phyloP scores from a whole-genome alignment of 257 asterid species.

The Solanum chilense region DNA sequence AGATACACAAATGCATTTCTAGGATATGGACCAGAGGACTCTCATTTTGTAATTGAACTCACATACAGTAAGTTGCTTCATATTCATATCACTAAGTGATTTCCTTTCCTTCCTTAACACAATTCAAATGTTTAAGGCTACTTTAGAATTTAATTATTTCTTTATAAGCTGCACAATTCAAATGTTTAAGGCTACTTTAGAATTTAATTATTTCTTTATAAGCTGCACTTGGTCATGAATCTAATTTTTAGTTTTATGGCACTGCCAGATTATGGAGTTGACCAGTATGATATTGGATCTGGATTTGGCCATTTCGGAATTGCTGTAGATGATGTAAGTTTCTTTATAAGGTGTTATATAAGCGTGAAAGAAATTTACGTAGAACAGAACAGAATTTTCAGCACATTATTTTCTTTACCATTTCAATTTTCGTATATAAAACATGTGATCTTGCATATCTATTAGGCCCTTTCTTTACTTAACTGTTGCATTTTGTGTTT shows the following conservation, averaged over 20 bases:
- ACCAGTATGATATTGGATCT: conserved; percentile 79
- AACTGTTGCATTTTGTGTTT: not conserved
- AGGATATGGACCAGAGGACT: conserved; percentile 97
- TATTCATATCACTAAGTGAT: not conserved
- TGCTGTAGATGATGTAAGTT: conserved; percentile 95
- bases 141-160: not conserved
- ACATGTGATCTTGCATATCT: not conserved
- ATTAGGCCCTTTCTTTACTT: not conserved
- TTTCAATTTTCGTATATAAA: not conserved
- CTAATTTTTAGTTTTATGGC: conserved; percentile 10
- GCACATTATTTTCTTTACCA: not conserved
- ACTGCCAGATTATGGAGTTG: conserved; percentile 85
- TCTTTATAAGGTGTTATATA: not conserved
- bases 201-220: not conserved
- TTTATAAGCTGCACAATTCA: not conserved
- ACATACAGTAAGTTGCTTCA: conserved; percentile 64
- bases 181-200: not conserved
- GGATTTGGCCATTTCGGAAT: conserved; percentile 96
- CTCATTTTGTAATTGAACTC: conserved; percentile 94
- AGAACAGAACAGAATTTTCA: not conserved
- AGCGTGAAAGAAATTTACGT: not conserved
- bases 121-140: not conserved
- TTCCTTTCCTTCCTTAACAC: not conserved
- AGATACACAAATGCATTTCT: conserved; percentile 94
- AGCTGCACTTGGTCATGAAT: not conserved